Conservation (phyloP, 2,329 filamentous ascomycete genomes). For the Neurospora sp. region DNA sequence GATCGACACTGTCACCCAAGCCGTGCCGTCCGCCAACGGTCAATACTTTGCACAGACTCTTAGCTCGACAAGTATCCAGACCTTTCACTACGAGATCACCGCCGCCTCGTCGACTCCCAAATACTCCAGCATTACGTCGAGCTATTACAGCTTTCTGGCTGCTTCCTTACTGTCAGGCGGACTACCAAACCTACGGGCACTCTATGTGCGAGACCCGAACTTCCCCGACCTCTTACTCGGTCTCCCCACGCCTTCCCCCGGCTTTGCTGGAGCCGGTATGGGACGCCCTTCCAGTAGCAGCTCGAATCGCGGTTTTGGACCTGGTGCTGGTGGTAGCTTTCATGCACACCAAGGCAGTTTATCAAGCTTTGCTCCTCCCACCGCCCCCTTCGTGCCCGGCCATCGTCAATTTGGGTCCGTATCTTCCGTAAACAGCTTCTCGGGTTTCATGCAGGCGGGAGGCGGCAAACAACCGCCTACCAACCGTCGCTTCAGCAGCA, state of each 20-base stretch:
- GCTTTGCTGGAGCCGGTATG: constrained; percentile 28
- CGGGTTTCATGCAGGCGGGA: constrained; percentile 16
- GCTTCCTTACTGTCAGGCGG: constrained; percentile 68
- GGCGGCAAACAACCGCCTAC: constrained; percentile 6
- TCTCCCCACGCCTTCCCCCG: constrained; percentile 52
- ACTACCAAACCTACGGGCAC: constrained; percentile 60
- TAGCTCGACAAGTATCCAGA: constrained; percentile 56
- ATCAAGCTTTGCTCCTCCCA: constrained; percentile 1
- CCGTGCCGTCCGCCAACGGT: constrained; percentile 37
- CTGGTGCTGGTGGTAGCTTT: constrained; percentile 1
- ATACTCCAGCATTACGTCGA: constrained; percentile 43
- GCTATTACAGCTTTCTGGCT: constrained; percentile 79
- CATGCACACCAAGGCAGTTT: constrained; percentile 13
- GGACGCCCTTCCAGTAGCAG: constrained; percentile 26
- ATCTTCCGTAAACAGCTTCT: constrained; percentile 8
- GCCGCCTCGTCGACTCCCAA: constrained; percentile 45
- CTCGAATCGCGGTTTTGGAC: constrained; percentile 12
- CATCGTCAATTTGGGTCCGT: constrained; percentile 11
- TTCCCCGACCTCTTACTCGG: constrained; percentile 72
- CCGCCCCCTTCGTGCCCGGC: constrained; percentile 3
- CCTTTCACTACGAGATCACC: constrained; percentile 76
- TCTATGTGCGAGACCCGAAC: constrained; percentile 77
- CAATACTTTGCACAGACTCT: constrained; percentile 47
- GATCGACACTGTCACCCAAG: constrained; percentile 37
- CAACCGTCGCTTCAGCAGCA: constrained; percentile 45